These are phyloP conservation scores for Coemansia sp. DNA, from an alignment of 192 early-diverging fungal genomes.

Conservation along the genomic window DNA sequence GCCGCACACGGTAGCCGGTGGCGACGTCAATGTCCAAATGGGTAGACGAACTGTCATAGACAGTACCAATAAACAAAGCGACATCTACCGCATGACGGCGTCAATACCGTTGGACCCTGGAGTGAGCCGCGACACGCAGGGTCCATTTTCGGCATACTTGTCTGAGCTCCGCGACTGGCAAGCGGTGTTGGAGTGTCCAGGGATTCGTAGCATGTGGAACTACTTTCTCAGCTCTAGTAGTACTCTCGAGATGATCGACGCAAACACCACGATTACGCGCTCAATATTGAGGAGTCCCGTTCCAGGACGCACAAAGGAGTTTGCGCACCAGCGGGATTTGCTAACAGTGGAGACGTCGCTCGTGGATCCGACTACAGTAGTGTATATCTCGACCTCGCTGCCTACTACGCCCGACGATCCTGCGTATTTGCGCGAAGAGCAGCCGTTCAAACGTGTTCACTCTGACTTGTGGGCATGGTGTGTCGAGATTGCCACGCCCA, in stretches of 20 bases:
- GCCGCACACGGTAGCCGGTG: conserved; percentile 19
- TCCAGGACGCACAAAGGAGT: conserved; percentile 36
- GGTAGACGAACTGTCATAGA: not conserved
- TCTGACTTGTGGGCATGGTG: conserved; percentile 56
- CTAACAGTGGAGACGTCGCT: conserved; percentile 58
- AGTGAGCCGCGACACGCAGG: conserved; percentile 46
- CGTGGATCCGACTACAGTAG: conserved; percentile 54
- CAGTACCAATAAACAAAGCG: conserved; percentile 10
- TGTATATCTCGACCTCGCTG: conserved; percentile 51
- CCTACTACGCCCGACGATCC: conserved; percentile 45
- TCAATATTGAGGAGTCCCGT: conserved; percentile 44
- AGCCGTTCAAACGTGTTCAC: conserved; percentile 29
- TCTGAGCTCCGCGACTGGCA: conserved; percentile 60
- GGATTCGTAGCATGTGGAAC: conserved; percentile 54
- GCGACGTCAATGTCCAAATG: conserved; percentile 50
- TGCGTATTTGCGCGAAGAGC: conserved; percentile 35
- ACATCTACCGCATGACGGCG: conserved; percentile 50
- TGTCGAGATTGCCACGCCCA: conserved; percentile 50
- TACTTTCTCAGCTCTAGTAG: conserved; percentile 40
- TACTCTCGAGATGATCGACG: conserved; percentile 53
- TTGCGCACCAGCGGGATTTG: conserved; percentile 46
- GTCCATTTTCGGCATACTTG: conserved; percentile 40
- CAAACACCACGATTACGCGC: conserved; percentile 44
- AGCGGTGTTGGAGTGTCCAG: conserved; percentile 52
- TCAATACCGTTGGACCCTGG: conserved; percentile 48